These are phyloP conservation scores for Mortierella sp. DNA, from an alignment of 371 early-diverging fungal species.

Conservation along the genomic window DNA sequence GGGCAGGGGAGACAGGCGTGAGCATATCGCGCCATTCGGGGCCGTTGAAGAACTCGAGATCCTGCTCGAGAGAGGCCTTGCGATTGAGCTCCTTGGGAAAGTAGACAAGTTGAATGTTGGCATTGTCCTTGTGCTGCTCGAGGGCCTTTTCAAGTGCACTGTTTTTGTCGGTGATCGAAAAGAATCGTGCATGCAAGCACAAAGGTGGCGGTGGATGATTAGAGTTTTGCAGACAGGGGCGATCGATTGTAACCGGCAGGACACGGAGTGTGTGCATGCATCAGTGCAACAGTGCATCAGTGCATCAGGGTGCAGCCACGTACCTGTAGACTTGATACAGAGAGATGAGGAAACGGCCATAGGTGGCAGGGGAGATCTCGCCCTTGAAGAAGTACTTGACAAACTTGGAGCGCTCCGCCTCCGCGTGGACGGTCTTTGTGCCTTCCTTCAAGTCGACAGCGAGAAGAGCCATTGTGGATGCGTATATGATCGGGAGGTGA, in stretches of 20 bases:
- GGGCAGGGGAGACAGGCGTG: conserved; percentile 64
- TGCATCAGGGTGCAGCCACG: background rate
- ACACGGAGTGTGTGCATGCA: no score
- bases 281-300: no score
- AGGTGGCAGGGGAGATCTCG: conserved; percentile 32
- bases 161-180: background rate
- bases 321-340: conserved; percentile 49
- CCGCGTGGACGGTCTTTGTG: conserved; percentile 66
- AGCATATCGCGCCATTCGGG: conserved; percentile 56
- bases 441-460: conserved; percentile 59
- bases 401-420: conserved; percentile 69
- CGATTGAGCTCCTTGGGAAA: conserved; percentile 67
- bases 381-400: conserved; percentile 60
- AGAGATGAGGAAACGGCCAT: conserved; percentile 50
- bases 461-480: conserved; percentile 39
- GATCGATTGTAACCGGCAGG: no score
- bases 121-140: conserved; percentile 61
- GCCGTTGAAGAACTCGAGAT: conserved; percentile 67
- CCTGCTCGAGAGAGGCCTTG: conserved; percentile 56
- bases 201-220: no score
- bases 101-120: conserved; percentile 61
- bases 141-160: conserved; percentile 65
- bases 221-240: no score
- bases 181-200: background rate
- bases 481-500: background rate